A percentile compares a stretch with the other conserved stretches of the same genome.
These are phyloP conservation scores for Inga leiocalycina DNA, from an alignment of 306 rosid genomes.

Conservation along the genomic window DNA sequence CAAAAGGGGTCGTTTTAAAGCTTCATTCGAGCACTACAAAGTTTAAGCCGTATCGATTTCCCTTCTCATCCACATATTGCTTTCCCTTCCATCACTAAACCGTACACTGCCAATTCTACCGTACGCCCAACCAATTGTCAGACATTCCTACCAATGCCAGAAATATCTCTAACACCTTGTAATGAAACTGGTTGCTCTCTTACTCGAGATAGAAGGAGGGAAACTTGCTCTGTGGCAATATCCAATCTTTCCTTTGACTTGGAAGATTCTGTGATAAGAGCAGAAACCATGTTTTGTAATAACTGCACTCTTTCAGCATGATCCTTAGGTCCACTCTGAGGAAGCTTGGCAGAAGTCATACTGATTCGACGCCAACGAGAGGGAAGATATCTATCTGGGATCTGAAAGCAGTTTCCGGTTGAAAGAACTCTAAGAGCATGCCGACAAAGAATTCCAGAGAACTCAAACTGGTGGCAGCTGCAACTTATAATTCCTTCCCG, in stretches of 20 bases:
- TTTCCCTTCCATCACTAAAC: conserved; percentile 25
- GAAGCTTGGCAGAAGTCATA: conserved; percentile 59
- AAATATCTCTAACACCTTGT: conserved; percentile 63
- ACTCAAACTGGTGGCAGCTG: conserved; percentile 93
- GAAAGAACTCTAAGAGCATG: conserved; percentile 94
- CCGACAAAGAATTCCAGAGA: conserved; percentile 91
- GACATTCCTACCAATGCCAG: conserved; percentile 58
- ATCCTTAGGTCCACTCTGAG: conserved; percentile 58
- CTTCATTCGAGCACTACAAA: conserved; percentile 10
- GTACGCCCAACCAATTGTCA: conserved; percentile 29
- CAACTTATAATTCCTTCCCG: conserved; percentile 90
- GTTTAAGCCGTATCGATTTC: conserved; percentile 10
- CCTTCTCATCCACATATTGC: conserved; percentile 28
- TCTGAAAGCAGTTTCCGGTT: conserved; percentile 93
- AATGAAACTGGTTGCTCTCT: conserved; percentile 76
- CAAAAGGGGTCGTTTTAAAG: neutral
- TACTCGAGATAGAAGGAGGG: conserved; percentile 69
- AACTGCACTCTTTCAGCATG: conserved; percentile 75
- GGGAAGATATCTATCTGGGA: conserved; percentile 91
- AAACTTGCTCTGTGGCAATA: conserved; percentile 78
- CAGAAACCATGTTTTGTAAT: conserved; percentile 72
- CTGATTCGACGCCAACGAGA: conserved; percentile 90
- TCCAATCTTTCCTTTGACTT: conserved; percentile 88
- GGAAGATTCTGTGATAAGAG: conserved; percentile 82
- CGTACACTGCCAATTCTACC: conserved; percentile 9